Base-by-base conservation (phyloP, 1,284 basidiomycete genomes). In the Ceratobasidium sp. region DNA sequence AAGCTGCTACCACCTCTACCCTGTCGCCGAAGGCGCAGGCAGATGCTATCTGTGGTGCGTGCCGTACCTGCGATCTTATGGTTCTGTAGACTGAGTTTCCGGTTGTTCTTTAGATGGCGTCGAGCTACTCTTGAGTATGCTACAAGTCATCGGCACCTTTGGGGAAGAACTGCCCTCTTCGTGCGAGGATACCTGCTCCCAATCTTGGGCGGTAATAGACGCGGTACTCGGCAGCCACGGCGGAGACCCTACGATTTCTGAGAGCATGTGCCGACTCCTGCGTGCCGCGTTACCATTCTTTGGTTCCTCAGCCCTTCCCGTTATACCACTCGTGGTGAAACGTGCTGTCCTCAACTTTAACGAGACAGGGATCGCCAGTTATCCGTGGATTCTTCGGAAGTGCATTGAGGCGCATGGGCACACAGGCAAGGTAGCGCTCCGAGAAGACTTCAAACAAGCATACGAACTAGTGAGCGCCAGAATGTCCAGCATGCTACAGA, bases 341-440 rank as follows among this genome's bases (percentile, higher is more conserved):
- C 89, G 95, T 68, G 92, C 99, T 91, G 89, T 92, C 0, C 82
- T 88, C 4, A 89, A 90, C 16, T 99, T 99, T 82, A 93, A 96
- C 80, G 85, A 88, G 20, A 95, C 95, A 0, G 95, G 94, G 0
- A 92, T 92, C 82, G 90, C 97, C 0, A 93, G 94, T 81, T 99
- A 96, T 85, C 85, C 99, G 16, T 99, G 98, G 98, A 96, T 99
- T 80, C 91, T 92, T 20, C 94, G 96, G 66, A 98, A 98, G 84
- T 86, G 94, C 30, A 88, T 96, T 16, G 87, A 88, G 48, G 88
- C 89, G 80, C 97, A 94, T 83, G 94, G 93, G 48, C 87, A 91
- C 76, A 88, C 91, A 80, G 88, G 89, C 67, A 86, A 90, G 81
- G 81, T 85, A 10, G 81, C 81, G 50, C 83, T 94, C 33, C 89